Evolutionary conservation across 345 rosid genomes (phyloP).

Genomic region (Brassica juncea): DNA sequence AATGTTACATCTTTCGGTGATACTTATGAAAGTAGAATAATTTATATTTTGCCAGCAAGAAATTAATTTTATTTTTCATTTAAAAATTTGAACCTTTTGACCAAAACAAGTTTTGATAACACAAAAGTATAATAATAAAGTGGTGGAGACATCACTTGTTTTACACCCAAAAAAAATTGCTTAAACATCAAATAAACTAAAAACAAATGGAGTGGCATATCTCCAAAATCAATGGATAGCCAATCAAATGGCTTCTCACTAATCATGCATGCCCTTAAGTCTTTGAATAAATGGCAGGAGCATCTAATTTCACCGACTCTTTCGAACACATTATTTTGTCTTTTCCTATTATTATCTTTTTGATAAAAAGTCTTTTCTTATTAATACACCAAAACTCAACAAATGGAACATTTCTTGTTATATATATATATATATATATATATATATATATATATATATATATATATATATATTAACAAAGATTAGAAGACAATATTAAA

Average conservation of each 20-base stretch:
- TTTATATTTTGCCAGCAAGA: background rate
- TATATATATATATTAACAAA: background rate
- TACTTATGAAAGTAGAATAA: background rate
- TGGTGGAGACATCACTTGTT: background rate
- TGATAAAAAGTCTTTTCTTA: too few relatives aligned
- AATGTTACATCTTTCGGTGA: background rate
- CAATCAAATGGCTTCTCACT: background rate
- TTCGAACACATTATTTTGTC: background rate
- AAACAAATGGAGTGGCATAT: background rate
- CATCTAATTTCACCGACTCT: background rate
- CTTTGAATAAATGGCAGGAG: background rate
- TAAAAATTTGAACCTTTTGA: background rate
- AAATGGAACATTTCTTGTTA: too few relatives aligned
- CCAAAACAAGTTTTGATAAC: background rate
- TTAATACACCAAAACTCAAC: too few relatives aligned
- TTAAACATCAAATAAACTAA: background rate
- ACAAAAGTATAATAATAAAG: background rate
- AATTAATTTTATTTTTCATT: background rate
- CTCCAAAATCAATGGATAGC: background rate
- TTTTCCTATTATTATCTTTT: too few relatives aligned
- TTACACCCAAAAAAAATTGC: background rate
- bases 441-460: too few relatives aligned
- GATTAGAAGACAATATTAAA: background rate
- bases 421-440: too few relatives aligned
- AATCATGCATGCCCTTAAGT: background rate